Percentiles rank a stretch among this genome's conserved stretches.
Conservation (phyloP, 148 eudicot genomes). For the Talinum fruticosum region DNA sequence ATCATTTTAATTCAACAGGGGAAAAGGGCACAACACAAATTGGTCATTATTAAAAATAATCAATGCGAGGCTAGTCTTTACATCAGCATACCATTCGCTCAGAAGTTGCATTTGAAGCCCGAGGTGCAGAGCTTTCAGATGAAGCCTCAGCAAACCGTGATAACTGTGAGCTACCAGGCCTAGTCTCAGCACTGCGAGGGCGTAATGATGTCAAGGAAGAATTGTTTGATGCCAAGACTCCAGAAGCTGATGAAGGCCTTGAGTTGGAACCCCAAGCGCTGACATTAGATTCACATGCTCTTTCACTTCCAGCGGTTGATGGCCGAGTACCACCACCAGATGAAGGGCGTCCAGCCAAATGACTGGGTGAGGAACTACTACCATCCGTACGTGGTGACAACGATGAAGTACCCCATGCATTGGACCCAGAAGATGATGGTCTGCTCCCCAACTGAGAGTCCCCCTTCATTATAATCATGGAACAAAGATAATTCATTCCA, state of each 20-base stretch:
- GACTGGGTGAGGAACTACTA: constrained; percentile 61
- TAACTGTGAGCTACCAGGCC: constrained; percentile 91
- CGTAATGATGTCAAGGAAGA: constrained; percentile 56
- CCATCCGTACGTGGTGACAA: constrained; percentile 74
- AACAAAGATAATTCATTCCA: constrained; percentile 2
- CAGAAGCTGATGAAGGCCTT: constrained; percentile 95
- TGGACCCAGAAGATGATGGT: constrained; percentile 74
- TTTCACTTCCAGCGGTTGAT: constrained; percentile 91
- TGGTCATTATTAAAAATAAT: background rate
- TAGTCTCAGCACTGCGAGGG: constrained; percentile 89
- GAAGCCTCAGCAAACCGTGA: constrained; percentile 88
- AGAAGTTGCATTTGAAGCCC: constrained; percentile 50
- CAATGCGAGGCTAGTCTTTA: background rate
- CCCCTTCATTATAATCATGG: constrained; percentile 49
- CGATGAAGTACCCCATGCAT: constrained; percentile 81
- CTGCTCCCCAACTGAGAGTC: constrained; percentile 84
- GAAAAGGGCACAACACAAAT: too few relatives aligned
- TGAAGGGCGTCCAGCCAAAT: constrained; percentile 82
- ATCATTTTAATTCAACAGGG: background rate
- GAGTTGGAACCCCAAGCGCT: constrained; percentile 80
- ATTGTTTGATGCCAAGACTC: constrained; percentile 59
- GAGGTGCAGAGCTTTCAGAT: constrained; percentile 49
- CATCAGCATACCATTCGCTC: constrained; percentile 64
- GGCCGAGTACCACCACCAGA: constrained; percentile 92
- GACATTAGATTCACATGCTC: constrained; percentile 46